Conservation (phyloP, 2,329 filamentous ascomycete genomes). For the Colletotrichum australisinense region DNA sequence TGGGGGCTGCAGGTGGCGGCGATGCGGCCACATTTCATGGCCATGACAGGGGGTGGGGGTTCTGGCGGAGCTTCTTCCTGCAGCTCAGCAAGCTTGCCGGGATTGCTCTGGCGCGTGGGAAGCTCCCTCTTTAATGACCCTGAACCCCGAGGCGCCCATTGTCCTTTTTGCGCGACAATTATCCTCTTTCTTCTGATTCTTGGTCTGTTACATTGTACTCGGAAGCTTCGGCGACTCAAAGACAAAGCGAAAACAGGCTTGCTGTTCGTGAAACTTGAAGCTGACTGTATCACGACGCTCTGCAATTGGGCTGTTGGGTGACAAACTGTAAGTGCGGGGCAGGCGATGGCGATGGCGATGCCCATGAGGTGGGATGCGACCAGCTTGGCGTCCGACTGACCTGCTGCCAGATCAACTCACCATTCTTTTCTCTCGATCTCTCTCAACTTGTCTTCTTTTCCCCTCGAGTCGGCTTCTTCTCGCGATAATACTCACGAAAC, state of each 20-base stretch:
- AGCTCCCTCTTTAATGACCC: slow-evolving; percentile 30
- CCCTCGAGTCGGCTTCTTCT: neutral
- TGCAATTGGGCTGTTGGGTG: neutral
- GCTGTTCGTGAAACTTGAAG: neutral
- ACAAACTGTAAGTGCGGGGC: slow-evolving; percentile 34
- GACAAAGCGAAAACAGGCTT: neutral
- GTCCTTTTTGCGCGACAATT: neutral
- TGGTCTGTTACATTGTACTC: neutral
- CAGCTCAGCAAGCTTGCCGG: slow-evolving; percentile 11
- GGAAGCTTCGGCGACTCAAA: neutral
- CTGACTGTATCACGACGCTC: neutral
- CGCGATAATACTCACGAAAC: too few species aligned
- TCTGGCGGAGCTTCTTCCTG: slow-evolving; percentile 27
- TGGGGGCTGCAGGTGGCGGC: neutral
- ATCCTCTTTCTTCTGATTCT: neutral
- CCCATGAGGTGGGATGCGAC: slow-evolving; percentile 6
- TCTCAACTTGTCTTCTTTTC: neutral
- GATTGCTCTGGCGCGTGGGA: slow-evolving; percentile 20
- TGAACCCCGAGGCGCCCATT: slow-evolving; percentile 22
- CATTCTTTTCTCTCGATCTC: neutral
- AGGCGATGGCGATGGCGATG: neutral
- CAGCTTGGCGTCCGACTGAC: slow-evolving; percentile 6
- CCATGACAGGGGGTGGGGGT: slow-evolving; percentile 20
- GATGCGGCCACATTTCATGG: slow-evolving; percentile 29
- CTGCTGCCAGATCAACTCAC: slow-evolving; percentile 12